phyloP scores from a whole-genome alignment of 805 yeast genomes.

The Metschnikowia reukaufii region DNA sequence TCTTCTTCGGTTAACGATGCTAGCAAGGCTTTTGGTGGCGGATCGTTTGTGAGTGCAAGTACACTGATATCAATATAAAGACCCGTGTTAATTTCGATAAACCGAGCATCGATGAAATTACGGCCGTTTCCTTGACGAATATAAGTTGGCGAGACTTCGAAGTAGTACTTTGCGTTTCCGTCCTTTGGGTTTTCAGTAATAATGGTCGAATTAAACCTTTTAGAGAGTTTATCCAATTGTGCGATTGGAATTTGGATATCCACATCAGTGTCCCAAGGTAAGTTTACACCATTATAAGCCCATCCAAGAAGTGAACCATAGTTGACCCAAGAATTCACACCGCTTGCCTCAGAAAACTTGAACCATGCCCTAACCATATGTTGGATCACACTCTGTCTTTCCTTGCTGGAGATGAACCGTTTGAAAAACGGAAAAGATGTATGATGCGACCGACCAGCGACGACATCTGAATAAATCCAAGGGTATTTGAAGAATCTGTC shows the following conservation, averaged over 20 bases:
- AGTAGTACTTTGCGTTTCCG: constrained; percentile 22
- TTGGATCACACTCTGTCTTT: constrained; percentile 38
- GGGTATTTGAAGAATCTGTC: constrained; percentile 41
- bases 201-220: constrained; percentile 16
- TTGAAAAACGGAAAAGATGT: constrained; percentile 39
- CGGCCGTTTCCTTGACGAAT: constrained; percentile 22
- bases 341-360: constrained; percentile 34
- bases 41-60: constrained; percentile 14
- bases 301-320: constrained; percentile 27
- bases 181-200: constrained; percentile 19
- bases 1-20: constrained; percentile 4
- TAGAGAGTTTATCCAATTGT: constrained; percentile 18
- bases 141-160: constrained; percentile 25
- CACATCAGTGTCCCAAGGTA: constrained; percentile 24
- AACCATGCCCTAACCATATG: constrained; percentile 41
- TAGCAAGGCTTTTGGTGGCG: constrained; percentile 9
- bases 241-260: constrained; percentile 21
- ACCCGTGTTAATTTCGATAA: constrained; percentile 38
- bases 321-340: constrained; percentile 30
- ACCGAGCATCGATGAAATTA: constrained; percentile 22
- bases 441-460: constrained; percentile 32
- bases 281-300: constrained; percentile 22
- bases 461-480: constrained; percentile 38
- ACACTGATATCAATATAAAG: constrained; percentile 27
- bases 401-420: constrained; percentile 34